These are phyloP conservation scores for Apiospora hydei DNA, from an alignment of 2,329 filamentous ascomycete species.

Conservation along the genomic window DNA sequence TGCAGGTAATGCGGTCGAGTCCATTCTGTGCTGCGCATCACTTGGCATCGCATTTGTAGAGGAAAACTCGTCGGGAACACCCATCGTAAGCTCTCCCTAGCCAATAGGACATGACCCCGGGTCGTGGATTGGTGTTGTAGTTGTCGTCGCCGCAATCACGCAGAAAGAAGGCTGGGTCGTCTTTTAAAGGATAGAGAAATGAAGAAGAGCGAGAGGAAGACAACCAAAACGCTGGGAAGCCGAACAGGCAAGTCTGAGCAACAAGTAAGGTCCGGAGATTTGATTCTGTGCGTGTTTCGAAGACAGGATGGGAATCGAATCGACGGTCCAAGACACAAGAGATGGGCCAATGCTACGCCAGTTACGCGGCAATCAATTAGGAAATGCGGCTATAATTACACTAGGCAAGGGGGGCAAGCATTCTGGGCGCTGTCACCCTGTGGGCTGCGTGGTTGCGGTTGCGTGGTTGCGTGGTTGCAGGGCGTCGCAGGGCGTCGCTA, in stretches of 20 bases:
- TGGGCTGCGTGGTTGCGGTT: neutral
- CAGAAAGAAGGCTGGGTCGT: neutral
- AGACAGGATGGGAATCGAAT: constrained; percentile 17
- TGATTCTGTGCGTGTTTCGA: constrained; percentile 24
- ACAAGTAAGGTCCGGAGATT: neutral
- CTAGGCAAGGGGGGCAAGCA: constrained; percentile 13
- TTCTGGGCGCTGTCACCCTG: constrained; percentile 1
- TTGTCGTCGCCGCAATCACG: neutral
- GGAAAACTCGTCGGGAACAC: constrained; percentile 15
- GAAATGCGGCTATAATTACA: constrained; percentile 18
- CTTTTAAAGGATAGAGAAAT: neutral
- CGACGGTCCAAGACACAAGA: constrained; percentile 19
- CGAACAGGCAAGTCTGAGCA: neutral
- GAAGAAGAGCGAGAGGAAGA: constrained; percentile 4
- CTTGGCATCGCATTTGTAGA: neutral
- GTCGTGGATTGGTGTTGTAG: neutral
- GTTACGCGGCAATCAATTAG: constrained; percentile 19
- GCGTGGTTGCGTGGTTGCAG: neutral
- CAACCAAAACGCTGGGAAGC: neutral
- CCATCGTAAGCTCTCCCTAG: constrained; percentile 13
- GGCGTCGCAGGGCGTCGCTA: neutral
- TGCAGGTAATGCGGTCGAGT: neutral
- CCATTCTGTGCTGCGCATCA: constrained; percentile 8
- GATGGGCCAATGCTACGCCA: constrained; percentile 19
- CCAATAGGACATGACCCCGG: constrained; percentile 17